Evolutionary conservation across 208 protist genomes (phyloP).

Genomic region (Blechomonas ayalai): DNA sequence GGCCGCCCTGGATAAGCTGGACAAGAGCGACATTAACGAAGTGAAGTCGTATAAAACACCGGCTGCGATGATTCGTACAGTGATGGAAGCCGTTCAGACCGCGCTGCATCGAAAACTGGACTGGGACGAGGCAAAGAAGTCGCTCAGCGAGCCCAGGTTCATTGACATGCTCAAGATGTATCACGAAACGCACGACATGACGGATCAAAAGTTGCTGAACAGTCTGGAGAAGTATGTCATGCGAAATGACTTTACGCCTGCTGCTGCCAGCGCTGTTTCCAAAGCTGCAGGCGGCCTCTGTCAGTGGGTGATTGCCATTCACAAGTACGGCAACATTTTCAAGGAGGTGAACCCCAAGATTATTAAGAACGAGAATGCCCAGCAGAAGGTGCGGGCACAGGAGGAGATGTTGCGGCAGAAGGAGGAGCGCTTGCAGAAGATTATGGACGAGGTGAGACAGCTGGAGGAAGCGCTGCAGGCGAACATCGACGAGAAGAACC

Average conservation of each 20-base stretch:
- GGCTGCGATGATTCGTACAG: slow-evolving; percentile 90
- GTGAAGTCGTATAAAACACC: slow-evolving; percentile 97
- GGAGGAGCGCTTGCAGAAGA: slow-evolving; percentile 89
- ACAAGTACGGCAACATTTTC: slow-evolving; percentile 95
- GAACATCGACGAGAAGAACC: slow-evolving; percentile 90
- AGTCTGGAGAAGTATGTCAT: slow-evolving; percentile 94
- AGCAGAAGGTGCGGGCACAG: slow-evolving; percentile 90
- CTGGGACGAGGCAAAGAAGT: slow-evolving; percentile 97
- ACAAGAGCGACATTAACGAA: slow-evolving; percentile 97
- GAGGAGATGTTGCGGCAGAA: slow-evolving; percentile 92
- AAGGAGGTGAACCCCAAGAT: slow-evolving; percentile 97
- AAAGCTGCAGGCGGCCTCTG: slow-evolving; percentile 93
- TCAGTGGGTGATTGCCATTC: slow-evolving; percentile 97
- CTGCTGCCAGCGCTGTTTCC: slow-evolving; percentile 89
- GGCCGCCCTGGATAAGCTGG: slow-evolving; percentile 93
- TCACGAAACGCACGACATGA: slow-evolving; percentile 95
- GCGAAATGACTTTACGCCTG: slow-evolving; percentile 90
- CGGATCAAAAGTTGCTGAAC: slow-evolving; percentile 92
- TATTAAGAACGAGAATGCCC: slow-evolving; percentile 91
- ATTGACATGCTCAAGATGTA: slow-evolving; percentile 94
- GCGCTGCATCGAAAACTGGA: slow-evolving; percentile 89
- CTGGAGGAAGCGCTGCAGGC: slow-evolving; percentile 89
- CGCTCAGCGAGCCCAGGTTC: slow-evolving; percentile 95
- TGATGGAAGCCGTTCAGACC: slow-evolving; percentile 96
- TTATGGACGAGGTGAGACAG: slow-evolving; percentile 90